Evolutionary conservation across 75 land plant genomes (phyloP), one percentile per base, ranked within the genome.

Genomic region (Selaginella moellendorffii): DNA sequence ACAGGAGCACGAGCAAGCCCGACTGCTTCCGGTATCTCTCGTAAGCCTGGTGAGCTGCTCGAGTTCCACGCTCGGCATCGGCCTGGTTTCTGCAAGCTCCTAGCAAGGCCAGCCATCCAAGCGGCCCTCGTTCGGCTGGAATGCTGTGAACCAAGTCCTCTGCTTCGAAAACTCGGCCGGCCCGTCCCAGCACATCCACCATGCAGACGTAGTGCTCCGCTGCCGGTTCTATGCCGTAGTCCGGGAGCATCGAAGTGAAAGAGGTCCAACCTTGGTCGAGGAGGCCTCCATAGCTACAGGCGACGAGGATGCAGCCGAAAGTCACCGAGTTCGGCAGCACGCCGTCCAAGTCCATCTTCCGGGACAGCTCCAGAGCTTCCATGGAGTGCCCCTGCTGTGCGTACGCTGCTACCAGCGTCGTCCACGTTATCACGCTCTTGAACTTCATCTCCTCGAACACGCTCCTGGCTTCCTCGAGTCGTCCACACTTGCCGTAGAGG

Each of bases 311-410:
- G 65, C 59, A 61, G 0, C 31, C 62, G 18, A 67, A 61, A n/a
- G 65, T 67, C 1, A 63, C 65, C 0, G 59, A 12, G 27, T 67
- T 61, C 17, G 75, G 71, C 27, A 28, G 19, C 20, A 29, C 67
- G 0, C 67, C 59, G 0, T 46, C 8, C 2, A 20, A 24, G 5
- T 60, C 1, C 73, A 70, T 28, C 10, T 70, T 29, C 24, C 24
- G 8, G 24, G 24, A 56, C 24, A 56, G 24, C 2, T 56, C 24
- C 23, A 56, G 59, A 19, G 59, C 59, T 21, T 56, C 23, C 24
- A 21, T 24, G 25, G n/a, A 19, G 24, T 56, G n/a, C 8, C 59
- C 59, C 21, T 24, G 2, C 9, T 56, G 59, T 19, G 59, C 59
- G n/a, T 24, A 56, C 9, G 59, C 59, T 8, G 59, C 21, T 21